Evolutionary conservation across 768 basidiomycete species (phyloP), one percentile per base, ranked within the genome.

Genomic region (Collybia nuda): DNA sequence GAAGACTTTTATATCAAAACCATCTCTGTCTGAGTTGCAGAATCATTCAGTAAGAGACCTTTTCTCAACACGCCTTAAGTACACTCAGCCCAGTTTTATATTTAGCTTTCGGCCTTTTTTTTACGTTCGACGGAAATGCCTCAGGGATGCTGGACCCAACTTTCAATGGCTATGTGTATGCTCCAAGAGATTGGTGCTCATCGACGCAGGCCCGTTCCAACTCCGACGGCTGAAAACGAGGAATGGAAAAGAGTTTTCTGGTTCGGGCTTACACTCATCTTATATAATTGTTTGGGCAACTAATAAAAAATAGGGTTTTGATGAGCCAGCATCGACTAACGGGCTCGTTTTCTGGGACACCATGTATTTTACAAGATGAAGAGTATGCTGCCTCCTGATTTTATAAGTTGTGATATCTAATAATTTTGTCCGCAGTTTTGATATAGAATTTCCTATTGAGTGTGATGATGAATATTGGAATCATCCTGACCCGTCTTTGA

Each of bases 111-210:
- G 39, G 71, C 78, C 0, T 26, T 75, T 37, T 85, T 74, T 66
- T 63, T 76, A 21, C 75, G 77, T 48, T 73, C 78, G 0, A 76
- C 74, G 6, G 75, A 68, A 53, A 66, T 71, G 0, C 74, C 80
- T 0, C 80, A 84, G 44, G 76, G 79, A 8, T 68, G 69, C 37
- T 92, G 88, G 89, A 76, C 76, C 4, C 71, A 82, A 6, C 73
- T 83, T 32, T 86, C 86, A 0, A 68, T 86, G 37, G 86, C 84
- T n/a, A 65, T 92, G 26, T 82, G 88, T 2, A 70, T 85, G 43
- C 81, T 84, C 1, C 84, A 90, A 61, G 90, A 93, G 55, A 80
- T 90, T 35, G 84, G 91, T 23, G 85, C 81, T 1, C 91, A 93
- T 64, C 64, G 72, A 50, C 66, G 76, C 23, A 70, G 67, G 46